These are phyloP conservation scores for Kwoniella shivajii DNA, from an alignment of 1,284 basidiomycete species.

Conservation along the genomic window DNA sequence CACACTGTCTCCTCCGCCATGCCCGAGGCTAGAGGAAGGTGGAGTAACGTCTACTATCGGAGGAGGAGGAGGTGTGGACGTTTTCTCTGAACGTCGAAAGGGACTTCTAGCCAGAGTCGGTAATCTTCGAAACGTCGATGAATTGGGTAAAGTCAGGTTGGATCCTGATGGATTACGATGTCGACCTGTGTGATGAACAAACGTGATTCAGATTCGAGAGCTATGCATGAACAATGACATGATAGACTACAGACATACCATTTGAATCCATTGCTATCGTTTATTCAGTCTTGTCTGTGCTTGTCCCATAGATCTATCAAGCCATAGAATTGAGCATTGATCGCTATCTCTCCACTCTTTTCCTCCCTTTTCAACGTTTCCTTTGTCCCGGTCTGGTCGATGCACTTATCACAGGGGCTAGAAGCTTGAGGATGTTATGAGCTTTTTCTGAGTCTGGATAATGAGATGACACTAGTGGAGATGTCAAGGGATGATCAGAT, in stretches of 20 bases:
- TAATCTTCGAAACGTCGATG: conserved; percentile 39
- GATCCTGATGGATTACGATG: conserved; percentile 14
- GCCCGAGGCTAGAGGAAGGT: background rate
- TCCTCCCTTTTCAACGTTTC: background rate
- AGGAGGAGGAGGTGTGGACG: conserved; percentile 12
- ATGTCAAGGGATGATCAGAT: background rate
- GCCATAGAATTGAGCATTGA: background rate
- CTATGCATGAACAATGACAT: background rate
- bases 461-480: no score
- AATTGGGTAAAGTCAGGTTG: conserved; percentile 24
- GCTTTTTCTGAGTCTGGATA: background rate
- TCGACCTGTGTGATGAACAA: conserved; percentile 2
- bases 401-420: no score
- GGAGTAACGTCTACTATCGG: conserved; percentile 4
- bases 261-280: conserved; percentile 14
- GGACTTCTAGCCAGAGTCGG: conserved; percentile 37
- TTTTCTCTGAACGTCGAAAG: conserved; percentile 38
- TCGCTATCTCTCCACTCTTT: background rate
- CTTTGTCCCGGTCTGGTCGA: background rate
- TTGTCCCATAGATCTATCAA: background rate
- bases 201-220: background rate
- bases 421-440: no score
- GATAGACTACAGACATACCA: background rate
- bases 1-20: background rate
- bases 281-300: conserved; percentile 3